Evolutionary conservation across 2,329 filamentous ascomycete genomes (phyloP).

Genomic region (Simplicillium aogashimaense): DNA sequence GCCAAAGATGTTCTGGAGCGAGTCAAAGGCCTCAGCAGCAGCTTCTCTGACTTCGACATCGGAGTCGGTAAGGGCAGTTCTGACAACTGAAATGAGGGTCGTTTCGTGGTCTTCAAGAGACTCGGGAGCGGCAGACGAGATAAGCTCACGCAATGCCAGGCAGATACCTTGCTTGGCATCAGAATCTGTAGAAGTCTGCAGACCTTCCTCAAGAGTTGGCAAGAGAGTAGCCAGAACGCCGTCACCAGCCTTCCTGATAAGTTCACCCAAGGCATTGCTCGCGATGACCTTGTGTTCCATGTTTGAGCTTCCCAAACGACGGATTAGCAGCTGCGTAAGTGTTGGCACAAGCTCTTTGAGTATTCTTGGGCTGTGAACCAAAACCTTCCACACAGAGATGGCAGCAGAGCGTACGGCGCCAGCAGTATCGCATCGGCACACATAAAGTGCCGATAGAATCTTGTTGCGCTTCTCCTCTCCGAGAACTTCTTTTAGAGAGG

Average conservation of each 20-base stretch:
- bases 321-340: slow-evolving; percentile 88
- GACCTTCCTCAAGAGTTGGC: slow-evolving; percentile 83
- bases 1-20: slow-evolving; percentile 84
- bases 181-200: slow-evolving; percentile 79
- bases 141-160: slow-evolving; percentile 88
- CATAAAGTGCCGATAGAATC: slow-evolving; percentile 92
- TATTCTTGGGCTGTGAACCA: slow-evolving; percentile 84
- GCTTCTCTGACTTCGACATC: slow-evolving; percentile 88
- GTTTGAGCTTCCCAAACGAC: slow-evolving; percentile 86
- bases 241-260: slow-evolving; percentile 95
- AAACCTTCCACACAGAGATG: slow-evolving; percentile 90
- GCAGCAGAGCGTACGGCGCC: slow-evolving; percentile 83
- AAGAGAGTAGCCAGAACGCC: slow-evolving; percentile 79
- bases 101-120: slow-evolving; percentile 91
- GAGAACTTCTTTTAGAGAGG: slow-evolving; percentile 87
- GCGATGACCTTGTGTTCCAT: slow-evolving; percentile 99
- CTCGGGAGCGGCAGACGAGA: slow-evolving; percentile 78
- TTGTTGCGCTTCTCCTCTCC: slow-evolving; percentile 96
- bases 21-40: slow-evolving; percentile 94
- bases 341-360: slow-evolving; percentile 94
- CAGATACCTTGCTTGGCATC: slow-evolving; percentile 97
- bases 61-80: slow-evolving; percentile 82
- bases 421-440: slow-evolving; percentile 94
- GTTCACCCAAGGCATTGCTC: slow-evolving; percentile 88
- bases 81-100: slow-evolving; percentile 86